Base-by-base conservation (phyloP, 805 yeast species). In the Cyberlindnera mycetangii region DNA sequence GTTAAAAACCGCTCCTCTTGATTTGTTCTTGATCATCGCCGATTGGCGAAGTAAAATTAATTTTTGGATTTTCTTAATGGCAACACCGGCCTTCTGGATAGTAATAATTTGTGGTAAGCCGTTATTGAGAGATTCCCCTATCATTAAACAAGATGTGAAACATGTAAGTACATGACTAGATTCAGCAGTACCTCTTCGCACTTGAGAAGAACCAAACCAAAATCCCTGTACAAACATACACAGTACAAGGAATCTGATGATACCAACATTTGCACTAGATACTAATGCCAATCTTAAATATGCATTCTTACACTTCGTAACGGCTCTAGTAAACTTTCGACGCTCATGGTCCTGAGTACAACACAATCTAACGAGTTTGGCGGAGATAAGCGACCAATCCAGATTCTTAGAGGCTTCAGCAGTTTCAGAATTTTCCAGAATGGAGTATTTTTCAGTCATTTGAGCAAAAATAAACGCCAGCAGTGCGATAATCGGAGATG, bases 151-250 rank as follows among this genome's bases (percentile, higher is more conserved):
- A 10, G 96, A 76, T 52, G 88, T 80, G 55, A 93, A 89, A 32
- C 95, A 85, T 0, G 96, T 83, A 40, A 93, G 67, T 0, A 92
- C 87, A 32, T 79, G 74, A 11, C 86, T 83, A 2, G 88, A 67
- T 1, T 68, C 54, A 12, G 81, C 59, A 8, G 74, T 69, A 0
- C 79, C 78, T 5, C 65, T 62, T 28, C 65, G 62, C 3, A 89
- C 82, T 69, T 86, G 74, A 36, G 71, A 71, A 22, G 83, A 76
- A 1, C 98, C 99, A 66, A 84, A 92, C 88, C 95, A 89, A 55
- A 93, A 86, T 0, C 92, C 95, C 63, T 88, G 96, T 3, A 90
- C 85, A 68, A 92, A 89, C 81, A 89, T 82, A 58, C 81, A 60
- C 31, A 88, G 67, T 0, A 83, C 73, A 4, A 90, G 52, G 19